phyloP scores from a whole-genome alignment of 2,329 filamentous ascomycete species.

The Botryotinia calthae region DNA sequence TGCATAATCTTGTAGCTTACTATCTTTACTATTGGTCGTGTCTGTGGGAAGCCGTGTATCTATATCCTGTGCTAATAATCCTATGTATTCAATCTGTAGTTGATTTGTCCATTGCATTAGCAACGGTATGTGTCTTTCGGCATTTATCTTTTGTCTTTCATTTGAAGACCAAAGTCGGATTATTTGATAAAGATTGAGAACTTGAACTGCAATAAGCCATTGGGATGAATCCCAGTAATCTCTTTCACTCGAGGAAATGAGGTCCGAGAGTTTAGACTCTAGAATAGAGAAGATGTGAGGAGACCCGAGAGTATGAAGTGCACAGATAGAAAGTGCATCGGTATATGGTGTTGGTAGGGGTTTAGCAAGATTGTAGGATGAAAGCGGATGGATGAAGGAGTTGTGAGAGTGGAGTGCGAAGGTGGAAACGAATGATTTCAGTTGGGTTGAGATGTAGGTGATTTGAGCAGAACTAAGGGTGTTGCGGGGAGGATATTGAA shows the following conservation, averaged over 20 bases:
- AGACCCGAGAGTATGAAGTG: conserved; percentile 25
- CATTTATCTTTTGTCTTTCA: conserved; percentile 29
- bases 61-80: background rate
- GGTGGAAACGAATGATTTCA: conserved; percentile 21
- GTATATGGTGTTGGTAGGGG: conserved; percentile 25
- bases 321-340: conserved; percentile 25
- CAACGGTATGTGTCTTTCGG: conserved; percentile 31
- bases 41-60: background rate
- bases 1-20: background rate
- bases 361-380: conserved; percentile 13
- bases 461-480: conserved; percentile 19
- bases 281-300: conserved; percentile 24
- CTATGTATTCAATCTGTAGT: conserved; percentile 23
- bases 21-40: too few species aligned
- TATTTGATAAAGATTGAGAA: conserved; percentile 35
- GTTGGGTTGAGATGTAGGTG: conserved; percentile 22
- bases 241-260: conserved; percentile 19
- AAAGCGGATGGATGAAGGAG: conserved; percentile 28
- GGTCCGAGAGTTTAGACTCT: conserved; percentile 21
- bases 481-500: conserved; percentile 17
- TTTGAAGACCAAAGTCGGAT: conserved; percentile 37
- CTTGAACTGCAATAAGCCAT: conserved; percentile 28
- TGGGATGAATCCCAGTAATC: conserved; percentile 16
- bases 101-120: conserved; percentile 33
- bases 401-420: conserved; percentile 24